Percentiles rank a stretch among this genome's conserved stretches.
Conservation (phyloP, 1,139 yeast genomes). For the Sugiyamaella xylanicola region DNA sequence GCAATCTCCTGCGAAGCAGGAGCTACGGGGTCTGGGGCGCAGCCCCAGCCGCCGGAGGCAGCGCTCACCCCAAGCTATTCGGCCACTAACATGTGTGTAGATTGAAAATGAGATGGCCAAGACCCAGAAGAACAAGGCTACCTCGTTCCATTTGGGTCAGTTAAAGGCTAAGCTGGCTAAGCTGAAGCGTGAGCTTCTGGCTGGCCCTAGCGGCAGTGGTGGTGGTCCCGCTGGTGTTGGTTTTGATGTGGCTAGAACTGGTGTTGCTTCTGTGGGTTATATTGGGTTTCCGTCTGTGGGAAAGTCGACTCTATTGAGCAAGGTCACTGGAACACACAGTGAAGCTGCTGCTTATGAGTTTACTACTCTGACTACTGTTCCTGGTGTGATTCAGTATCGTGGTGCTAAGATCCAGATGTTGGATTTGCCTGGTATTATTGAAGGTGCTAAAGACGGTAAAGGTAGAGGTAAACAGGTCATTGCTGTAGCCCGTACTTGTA, state of each 20-base stretch:
- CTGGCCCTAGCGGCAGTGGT: constrained; percentile 76
- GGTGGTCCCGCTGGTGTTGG: constrained; percentile 90
- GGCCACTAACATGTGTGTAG: neutral
- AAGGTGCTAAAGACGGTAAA: constrained; percentile 98
- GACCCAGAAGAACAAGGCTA: constrained; percentile 95
- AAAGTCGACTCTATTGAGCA: constrained; percentile 75
- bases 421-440: constrained; percentile 97
- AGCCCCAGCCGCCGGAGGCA: neutral
- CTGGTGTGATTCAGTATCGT: constrained; percentile 91
- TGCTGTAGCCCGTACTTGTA: constrained; percentile 97
- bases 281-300: constrained; percentile 99
- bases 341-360: constrained; percentile 98
- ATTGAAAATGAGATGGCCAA: constrained; percentile 95
- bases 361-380: constrained; percentile 96
- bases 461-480: constrained; percentile 99
- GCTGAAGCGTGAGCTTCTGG: constrained; percentile 83
- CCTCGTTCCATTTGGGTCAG: constrained; percentile 95
- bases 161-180: constrained; percentile 95
- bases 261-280: constrained; percentile 95
- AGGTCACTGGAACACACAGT: constrained; percentile 91
- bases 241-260: constrained; percentile 96
- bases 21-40: neutral
- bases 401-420: constrained; percentile 98
- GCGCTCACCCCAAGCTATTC: neutral
- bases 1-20: neutral